Percentiles rank a stretch among this genome's conserved stretches.
phyloP scores from a whole-genome alignment of 1,139 yeast species.

The Hyphopichia pseudoburtonii region DNA sequence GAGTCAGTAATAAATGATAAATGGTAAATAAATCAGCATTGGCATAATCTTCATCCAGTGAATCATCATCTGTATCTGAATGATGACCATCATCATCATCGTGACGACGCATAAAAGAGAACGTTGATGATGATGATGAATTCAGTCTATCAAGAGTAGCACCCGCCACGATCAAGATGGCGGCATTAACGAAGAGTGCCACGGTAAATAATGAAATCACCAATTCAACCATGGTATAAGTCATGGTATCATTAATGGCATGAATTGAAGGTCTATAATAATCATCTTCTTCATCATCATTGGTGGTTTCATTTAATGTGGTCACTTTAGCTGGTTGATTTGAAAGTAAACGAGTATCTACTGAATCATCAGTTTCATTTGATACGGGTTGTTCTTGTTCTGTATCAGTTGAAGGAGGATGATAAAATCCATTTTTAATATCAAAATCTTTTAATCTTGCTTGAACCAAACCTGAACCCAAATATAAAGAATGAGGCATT shows the following conservation, averaged over 20 bases:
- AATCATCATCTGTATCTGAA: constrained; percentile 25
- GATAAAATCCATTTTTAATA: constrained; percentile 56
- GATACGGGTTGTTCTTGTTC: neutral
- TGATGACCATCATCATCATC: constrained; percentile 26
- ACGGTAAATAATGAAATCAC: constrained; percentile 67
- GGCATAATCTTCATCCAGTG: constrained; percentile 48
- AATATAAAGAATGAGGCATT: constrained; percentile 92
- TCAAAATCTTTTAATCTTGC: constrained; percentile 85
- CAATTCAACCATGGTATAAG: constrained; percentile 65
- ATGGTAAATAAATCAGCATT: constrained; percentile 85
- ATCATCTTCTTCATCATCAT: constrained; percentile 22
- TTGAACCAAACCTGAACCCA: constrained; percentile 93
- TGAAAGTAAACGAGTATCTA: neutral
- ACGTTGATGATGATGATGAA: constrained; percentile 2
- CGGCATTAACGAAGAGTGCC: constrained; percentile 77
- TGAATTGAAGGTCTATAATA: constrained; percentile 61
- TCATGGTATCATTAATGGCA: constrained; percentile 68
- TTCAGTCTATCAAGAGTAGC: constrained; percentile 51
- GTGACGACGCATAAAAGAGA: constrained; percentile 10
- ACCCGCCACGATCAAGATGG: constrained; percentile 77
- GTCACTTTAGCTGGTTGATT: neutral
- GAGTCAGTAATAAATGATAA: constrained; percentile 67
- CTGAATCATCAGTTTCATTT: constrained; percentile 1
- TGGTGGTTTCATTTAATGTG: neutral
- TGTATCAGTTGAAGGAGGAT: constrained; percentile 15